Base-by-base conservation (phyloP, 129 eudicot species). In the Sambucus nigra region DNA sequence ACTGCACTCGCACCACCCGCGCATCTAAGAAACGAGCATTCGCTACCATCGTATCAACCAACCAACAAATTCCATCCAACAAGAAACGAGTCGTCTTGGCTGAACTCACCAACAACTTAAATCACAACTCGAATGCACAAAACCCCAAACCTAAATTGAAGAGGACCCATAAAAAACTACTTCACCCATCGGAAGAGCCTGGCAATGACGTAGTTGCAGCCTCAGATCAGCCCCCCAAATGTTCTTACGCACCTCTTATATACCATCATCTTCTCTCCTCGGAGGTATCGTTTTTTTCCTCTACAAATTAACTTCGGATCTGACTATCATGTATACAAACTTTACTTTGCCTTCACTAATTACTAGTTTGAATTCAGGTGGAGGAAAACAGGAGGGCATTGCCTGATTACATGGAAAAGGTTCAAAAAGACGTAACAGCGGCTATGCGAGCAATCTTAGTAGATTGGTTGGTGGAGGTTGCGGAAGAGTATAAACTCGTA, bases 381-480 rank as follows among this genome's bases (percentile, higher is more conserved):
- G 94, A 85, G 56, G 84, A 71, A 51, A 82, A 47, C 62, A 81
- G 94, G 58, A 71, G 89, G 55, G 84, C 89, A 14, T 65, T 74
- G 67, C 71, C 81, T 25, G 57, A 72, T 74, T 91, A 91, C 64
- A 76, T 91, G 84, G 79, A 76, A 59, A 85, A 20, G 58, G 59
- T 91, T 76, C 95, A 85, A 50, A 76, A 58, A 56, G 89, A 85
- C 31, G 47, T 85, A 17, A 81, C 73, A 1, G 61, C 76, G 15
- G 63, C 67, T 13, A 85, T 85, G 98, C 70, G 98, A 60, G 89
- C 73, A 48, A 46, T 79, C n/a, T 64, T 91, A 22, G 83, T 91
- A 52, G 95, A 85, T 82, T 91, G 98, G 98, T 68, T 91, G 75
- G 86, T 85, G 56, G 98, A 91, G 69, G 94, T 91, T 51, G 77